Base-by-base conservation (phyloP, 2,329 filamentous ascomycete genomes). In the Elsinoe fawcettii region DNA sequence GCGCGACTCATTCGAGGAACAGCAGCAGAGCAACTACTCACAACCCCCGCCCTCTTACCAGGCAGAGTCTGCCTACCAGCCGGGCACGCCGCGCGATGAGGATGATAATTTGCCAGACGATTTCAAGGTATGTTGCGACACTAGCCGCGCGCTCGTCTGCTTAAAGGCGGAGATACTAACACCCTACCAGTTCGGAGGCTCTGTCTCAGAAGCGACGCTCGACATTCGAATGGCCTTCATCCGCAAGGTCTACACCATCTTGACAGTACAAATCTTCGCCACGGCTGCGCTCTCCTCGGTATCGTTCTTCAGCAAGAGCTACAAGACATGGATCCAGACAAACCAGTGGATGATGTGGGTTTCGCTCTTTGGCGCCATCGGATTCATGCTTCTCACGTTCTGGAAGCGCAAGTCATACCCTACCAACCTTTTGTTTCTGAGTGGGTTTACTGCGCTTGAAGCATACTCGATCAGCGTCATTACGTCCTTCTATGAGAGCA, bases 51-150 rank as follows among this genome's bases (percentile, higher is more conserved):
- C 92, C 18, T 88, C 88, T 60, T 96, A 96, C 76, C 80, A 82
- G 69, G 78, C 80, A 61, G 72, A 77, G 60, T 79, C 83, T 36
- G 76, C 81, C 36, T 73, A 79, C 60, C 77, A 78, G 65, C 78
- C 80, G 20, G 78, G 87, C 39, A 81, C 88, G 58, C 80, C 80
- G 60, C 86, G 80, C 55, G 70, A 73, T 69, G 91, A 91, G 72
- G 84, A 91, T 69, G 92, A 96, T 74, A 95, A 96, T 68, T 71
- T 97, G 44, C 92, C 92, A 1, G 92, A 97, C 76, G 92, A 97
- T 74, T 97, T 97, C 83, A 97, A 96, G 81, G 86, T 88, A 44
- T 14, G 56, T n/a, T 12, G 9, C 2, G 14, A 27, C 27, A 34
- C 16, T 12, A 30, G n/a, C n/a, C n/a, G n/a, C n/a, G n/a, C n/a